Evolutionary conservation across 1,284 basidiomycete genomes (phyloP).

Genomic region (Ganoderma boninense): DNA sequence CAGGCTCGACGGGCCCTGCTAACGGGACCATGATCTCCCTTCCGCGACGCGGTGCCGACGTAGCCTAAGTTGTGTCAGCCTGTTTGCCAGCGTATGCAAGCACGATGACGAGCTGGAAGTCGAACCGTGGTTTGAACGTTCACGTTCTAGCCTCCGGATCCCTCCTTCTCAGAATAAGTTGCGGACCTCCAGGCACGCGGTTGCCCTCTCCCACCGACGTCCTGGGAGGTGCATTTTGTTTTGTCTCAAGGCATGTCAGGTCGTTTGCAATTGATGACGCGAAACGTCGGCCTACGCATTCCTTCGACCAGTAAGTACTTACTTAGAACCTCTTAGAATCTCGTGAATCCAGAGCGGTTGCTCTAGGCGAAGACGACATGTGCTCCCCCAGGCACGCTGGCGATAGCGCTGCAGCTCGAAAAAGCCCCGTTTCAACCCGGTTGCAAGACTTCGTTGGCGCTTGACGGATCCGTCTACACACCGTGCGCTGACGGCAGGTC

Average conservation of each 20-base stretch:
- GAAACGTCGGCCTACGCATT: constrained; percentile 10
- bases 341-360: not conserved
- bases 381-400: constrained; percentile 25
- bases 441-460: not conserved
- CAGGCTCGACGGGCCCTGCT: constrained; percentile 2
- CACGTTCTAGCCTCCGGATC: not conserved
- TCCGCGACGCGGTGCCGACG: constrained; percentile 10
- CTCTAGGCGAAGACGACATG: constrained; percentile 25
- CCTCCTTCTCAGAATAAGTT: not conserved
- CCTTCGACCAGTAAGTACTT: not conserved
- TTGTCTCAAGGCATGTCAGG: not conserved
- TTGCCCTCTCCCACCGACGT: not conserved
- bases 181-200: not conserved
- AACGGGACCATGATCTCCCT: constrained; percentile 22
- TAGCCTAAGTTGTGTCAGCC: constrained; percentile 24
- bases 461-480: not conserved
- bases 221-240: not conserved
- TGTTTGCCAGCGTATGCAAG: not conserved
- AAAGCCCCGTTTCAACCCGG: not conserved
- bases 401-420: constrained; percentile 7
- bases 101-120: not conserved
- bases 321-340: not conserved
- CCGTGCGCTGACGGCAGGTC: not conserved
- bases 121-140: not conserved
- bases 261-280: not conserved